Evolutionary conservation across 805 yeast species (phyloP), one percentile per base, ranked within the genome.

Genomic region (Blastobotrys mokoenaii): DNA sequence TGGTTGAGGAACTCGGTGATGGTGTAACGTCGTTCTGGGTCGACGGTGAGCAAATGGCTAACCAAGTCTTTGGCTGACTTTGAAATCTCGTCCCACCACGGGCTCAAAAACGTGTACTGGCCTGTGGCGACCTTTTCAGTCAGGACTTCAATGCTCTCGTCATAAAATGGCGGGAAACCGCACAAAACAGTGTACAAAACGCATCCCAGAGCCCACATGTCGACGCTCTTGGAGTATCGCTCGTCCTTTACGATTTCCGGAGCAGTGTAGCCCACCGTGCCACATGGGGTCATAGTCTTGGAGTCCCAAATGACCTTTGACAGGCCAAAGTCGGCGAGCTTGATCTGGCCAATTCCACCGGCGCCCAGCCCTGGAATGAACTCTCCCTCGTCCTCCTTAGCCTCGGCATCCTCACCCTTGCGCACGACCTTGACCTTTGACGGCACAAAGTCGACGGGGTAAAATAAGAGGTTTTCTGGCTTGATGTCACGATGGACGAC

Each of bases 201-300:
- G 67, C 98, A 93, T 0, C 98, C 98, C 45, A 93, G 70, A 3
- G 97, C 97, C 98, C 98, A 93, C 93, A 93, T 86, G 62, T 93
- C 98, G 32, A 93, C 98, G 51, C 88, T 83, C 68, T 85, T 87
- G 1, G 96, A 84, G 61, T 93, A 93, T 40, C 80, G 74, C 67
- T 89, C 95, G 63, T 93, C 97, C 52, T 83, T 80, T 35, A 93
- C 97, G 55, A 93, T 90, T 64, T 93, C 98, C 0, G 98, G 98
- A 0, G 98, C 98, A 2, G 97, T 90, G 60, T 93, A 93, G 2
- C 97, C 97, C 14, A 93, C 96, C 1, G 98, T 93, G 43, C 98
- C 98, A 67, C 98, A 93, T 0, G 98, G 98, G 0, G 98, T 93
- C 73, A 87, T 86, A 17, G 97, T 85, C 56, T 84, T 84, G 41